These are phyloP conservation scores for Arctium lappa DNA, from an alignment of 129 eudicot genomes.

Conservation along the genomic window DNA sequence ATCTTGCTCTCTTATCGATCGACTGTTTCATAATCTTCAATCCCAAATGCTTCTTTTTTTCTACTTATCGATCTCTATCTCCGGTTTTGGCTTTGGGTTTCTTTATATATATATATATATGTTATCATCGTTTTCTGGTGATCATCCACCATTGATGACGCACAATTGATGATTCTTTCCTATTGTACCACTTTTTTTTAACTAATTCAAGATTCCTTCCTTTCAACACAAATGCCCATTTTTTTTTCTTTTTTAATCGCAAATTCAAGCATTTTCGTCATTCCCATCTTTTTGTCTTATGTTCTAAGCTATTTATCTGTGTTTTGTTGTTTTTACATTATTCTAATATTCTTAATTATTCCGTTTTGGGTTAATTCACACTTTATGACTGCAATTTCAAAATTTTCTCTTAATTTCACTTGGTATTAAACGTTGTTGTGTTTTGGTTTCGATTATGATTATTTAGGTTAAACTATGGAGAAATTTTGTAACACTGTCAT, in stretches of 20 bases:
- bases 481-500: neutral
- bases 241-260: too few species aligned
- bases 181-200: too few species aligned
- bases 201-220: too few species aligned
- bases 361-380: neutral
- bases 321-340: too few species aligned
- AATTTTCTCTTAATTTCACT: neutral
- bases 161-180: too few species aligned
- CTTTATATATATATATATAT: too few species aligned
- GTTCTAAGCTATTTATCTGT: too few species aligned
- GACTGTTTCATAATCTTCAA: too few species aligned
- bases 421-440: neutral
- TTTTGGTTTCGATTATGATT: slow-evolving; percentile 12
- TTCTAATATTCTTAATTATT: too few species aligned
- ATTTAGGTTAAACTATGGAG: neutral
- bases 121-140: neutral
- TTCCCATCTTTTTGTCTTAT: too few species aligned
- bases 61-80: neutral
- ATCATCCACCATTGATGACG: neutral
- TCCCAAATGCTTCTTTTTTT: neutral
- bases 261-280: too few species aligned
- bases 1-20: neutral
- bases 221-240: too few species aligned
- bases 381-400: neutral
- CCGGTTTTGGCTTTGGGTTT: neutral